Base-by-base conservation (phyloP, 2,329 filamentous ascomycete genomes). In the Cladosporium sphaerospermum region DNA sequence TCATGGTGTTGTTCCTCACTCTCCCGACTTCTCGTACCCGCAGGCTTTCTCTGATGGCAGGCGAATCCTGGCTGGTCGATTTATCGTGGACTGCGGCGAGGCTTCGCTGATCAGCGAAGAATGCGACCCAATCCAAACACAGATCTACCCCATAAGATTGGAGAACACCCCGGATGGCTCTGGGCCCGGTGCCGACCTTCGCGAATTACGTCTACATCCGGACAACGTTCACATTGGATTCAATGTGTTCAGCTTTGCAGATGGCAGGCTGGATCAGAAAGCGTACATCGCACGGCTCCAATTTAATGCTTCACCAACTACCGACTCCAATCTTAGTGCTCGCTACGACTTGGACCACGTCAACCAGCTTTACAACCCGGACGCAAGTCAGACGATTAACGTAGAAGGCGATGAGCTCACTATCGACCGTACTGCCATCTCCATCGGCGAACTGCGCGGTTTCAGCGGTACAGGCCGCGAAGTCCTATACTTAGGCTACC, bases 121-220 rank as follows among this genome's bases (percentile, higher is more conserved):
- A 3, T 76, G 72, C 52, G 71, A 66, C 0, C 67, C 70, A 0
- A 61, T 73, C 6, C 59, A 62, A 2, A 67, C 63, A 0, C 60
- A 64, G 39, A 72, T 76, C 19, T 74, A 74, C 51, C 70, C 73
- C 0, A 68, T 76, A 33, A 65, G 67, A 16, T 73, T 71, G 69
- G 67, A 67, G 23, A 54, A 56, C 5, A 59, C 61, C 0, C 45
- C 57, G 0, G 67, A 74, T 46, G 71, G 66, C 2, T 63, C 59
- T 3, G 61, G 57, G 57, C 48, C 61, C 4, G 67, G 70, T 4
- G 71, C 69, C 0, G 47, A 40, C 3, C 63, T 71, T 1, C 69
- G 74, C 3, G 75, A 77, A 57, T 58, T 77, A 23, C 73, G 73
- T 11, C 53, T 77, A 7, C 73, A 77, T 54, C 73, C 75, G 0